Percentiles rank a stretch among this genome's conserved stretches.
Conservation (phyloP, 495 filamentous ascomycete genomes). For the Achaetomiella virescens region DNA sequence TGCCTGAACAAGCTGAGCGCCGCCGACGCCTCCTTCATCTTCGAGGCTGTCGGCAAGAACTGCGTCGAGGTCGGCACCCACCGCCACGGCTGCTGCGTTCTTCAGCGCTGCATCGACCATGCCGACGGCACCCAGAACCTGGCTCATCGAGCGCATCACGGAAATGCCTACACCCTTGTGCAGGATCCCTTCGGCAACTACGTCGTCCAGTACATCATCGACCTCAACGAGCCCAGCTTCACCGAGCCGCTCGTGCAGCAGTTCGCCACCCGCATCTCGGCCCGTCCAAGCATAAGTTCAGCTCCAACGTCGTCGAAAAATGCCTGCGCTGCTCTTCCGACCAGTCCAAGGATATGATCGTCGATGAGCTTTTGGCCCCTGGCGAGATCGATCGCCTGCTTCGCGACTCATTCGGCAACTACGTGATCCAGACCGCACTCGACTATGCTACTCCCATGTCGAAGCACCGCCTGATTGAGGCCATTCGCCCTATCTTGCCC, state of each 20-base stretch:
- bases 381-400: constrained; percentile 79
- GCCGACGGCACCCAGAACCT: constrained; percentile 84
- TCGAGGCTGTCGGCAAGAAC: constrained; percentile 78
- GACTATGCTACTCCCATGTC: constrained; percentile 70
- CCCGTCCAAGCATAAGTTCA: constrained; percentile 97
- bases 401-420: constrained; percentile 89
- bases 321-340: constrained; percentile 75
- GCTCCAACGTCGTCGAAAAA: constrained; percentile 98
- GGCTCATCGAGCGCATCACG: constrained; percentile 80
- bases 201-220: constrained; percentile 96
- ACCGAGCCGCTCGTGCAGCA: constrained; percentile 74
- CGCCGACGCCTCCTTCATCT: constrained; percentile 88
- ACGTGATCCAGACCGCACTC: constrained; percentile 93
- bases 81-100: constrained; percentile 94
- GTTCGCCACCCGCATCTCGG: constrained; percentile 67
- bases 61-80: constrained; percentile 93
- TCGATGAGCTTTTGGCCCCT: constrained; percentile 70
- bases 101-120: constrained; percentile 97
- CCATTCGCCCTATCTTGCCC: constrained; percentile 75
- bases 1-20: constrained; percentile 87
- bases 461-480: constrained; percentile 68
- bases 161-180: constrained; percentile 72
- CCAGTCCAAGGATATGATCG: constrained; percentile 66
- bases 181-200: constrained; percentile 98
- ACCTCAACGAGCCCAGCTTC: constrained; percentile 74